Evolutionary conservation across 1,284 basidiomycete genomes (phyloP), one percentile per base, ranked within the genome.

Genomic region (Peniophora sp.): DNA sequence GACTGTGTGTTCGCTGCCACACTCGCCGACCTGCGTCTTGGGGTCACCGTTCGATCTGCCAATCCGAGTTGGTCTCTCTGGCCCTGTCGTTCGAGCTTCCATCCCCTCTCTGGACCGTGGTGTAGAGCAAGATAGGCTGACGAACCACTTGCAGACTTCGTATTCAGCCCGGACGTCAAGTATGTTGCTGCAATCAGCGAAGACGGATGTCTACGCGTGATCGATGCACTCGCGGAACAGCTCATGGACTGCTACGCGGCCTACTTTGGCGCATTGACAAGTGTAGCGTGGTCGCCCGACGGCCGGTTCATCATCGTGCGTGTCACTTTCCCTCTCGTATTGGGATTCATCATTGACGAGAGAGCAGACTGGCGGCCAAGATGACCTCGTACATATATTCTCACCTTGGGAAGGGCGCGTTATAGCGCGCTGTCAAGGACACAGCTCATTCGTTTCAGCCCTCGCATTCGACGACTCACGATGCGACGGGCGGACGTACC

Each of bases 361-460:
- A 34, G 18, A 12, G 10, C 55, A 85, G 82, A 83, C 84, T 0
- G 88, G 88, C n/a, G 88, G 88, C 0, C 84, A 98, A 73, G 96
- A 99, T 63, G 96, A 99, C 62, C 76, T 99, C 11, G 74, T 97
- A 47, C 96, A 94, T 1, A 88, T 97, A 54, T 91, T 92, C 63
- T 92, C 93, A 0, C 90, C 92, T 0, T 88, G 86, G 76, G 94
- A 97, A 62, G 86, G 90, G 60, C 81, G 92, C 9, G 83, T 98
- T 12, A 83, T 99, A n/a, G 96, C 96, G 2, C 79, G 95, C 47
- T 97, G 95, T 69, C 94, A 97, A 67, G 97, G 96, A 0, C 96
- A 99, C 64, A 88, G 92, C 0, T 95, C 92, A 1, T 98, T 97
- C 62, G 90, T 99, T 3, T 88, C 91, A 0, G 76, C 82, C 2